Evolutionary conservation across 768 basidiomycete species (phyloP).

Genomic region (Russula lepida): DNA sequence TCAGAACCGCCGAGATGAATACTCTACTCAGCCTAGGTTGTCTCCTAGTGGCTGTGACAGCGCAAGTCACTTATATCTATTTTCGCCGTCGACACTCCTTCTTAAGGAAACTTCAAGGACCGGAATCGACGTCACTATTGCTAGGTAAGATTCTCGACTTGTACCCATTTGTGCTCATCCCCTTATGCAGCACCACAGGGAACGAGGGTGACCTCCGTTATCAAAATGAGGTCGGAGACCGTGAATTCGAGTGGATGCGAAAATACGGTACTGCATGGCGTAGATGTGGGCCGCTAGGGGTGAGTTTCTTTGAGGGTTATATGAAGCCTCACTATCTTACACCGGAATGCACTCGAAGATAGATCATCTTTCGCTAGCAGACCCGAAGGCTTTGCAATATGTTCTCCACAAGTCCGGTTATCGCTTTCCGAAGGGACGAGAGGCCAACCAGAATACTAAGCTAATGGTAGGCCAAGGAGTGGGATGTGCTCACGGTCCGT

Average conservation of each 20-base stretch:
- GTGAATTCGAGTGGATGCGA: slow-evolving; percentile 22
- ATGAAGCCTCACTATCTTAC: background rate
- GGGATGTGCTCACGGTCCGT: slow-evolving; percentile 22
- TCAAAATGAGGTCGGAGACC: slow-evolving; percentile 27
- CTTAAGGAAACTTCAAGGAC: slow-evolving; percentile 14
- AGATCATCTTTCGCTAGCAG: background rate
- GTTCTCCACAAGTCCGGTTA: slow-evolving; percentile 27
- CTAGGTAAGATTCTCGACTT: background rate
- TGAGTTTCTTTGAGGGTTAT: slow-evolving; percentile 6
- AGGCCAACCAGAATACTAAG: slow-evolving; percentile 9
- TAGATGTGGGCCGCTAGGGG: slow-evolving; percentile 19
- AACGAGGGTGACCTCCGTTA: slow-evolving; percentile 21
- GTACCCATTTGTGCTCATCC: background rate
- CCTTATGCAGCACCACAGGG: slow-evolving; percentile 16
- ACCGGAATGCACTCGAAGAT: slow-evolving; percentile 3
- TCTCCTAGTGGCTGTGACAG: background rate
- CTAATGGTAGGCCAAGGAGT: slow-evolving; percentile 21
- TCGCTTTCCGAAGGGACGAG: slow-evolving; percentile 20
- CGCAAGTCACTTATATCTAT: background rate
- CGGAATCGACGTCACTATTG: slow-evolving; percentile 6
- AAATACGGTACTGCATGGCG: slow-evolving; percentile 26
- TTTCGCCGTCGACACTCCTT: slow-evolving; percentile 7
- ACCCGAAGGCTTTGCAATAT: slow-evolving; percentile 25
- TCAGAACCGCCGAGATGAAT: slow-evolving; percentile 3
- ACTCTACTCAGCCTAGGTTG: background rate